Base-by-base conservation (phyloP, 495 filamentous ascomycete species). In the Penicillium cosmopolitanum region DNA sequence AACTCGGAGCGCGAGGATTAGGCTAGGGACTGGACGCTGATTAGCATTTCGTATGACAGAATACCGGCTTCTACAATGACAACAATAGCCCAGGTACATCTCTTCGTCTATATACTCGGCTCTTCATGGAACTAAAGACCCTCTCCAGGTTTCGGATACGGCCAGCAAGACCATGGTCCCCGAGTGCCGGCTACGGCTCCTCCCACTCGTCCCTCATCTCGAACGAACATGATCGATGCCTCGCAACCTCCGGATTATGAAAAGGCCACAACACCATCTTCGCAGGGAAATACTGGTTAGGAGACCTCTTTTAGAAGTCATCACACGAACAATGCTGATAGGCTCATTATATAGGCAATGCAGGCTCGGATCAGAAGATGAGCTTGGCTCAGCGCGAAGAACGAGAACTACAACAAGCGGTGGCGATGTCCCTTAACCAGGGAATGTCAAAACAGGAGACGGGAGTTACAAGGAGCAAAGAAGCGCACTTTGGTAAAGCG, bases 151-250 rank as follows among this genome's bases (percentile, higher is more conserved):
- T 87, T 87, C 64, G 76, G 80, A 46, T 84, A 85, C 54, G 79
- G 85, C 57, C 74, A 79, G 28, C 70, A 83, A 55, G 84, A 89
- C 57, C 73, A 71, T 38, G 68, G 75, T 5, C 68, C 75, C 12
- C 71, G 77, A 51, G 68, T 71, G 5, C 67, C 77, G 31, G 65
- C 76, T 21, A 79, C 81, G 36, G 71, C 75, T 40, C 83, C 86
- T 48, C 86, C 85, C 0, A 87, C 90, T 11, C 85, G 89, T 51
- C 89, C 89, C 48, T 88, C 89, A 1, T 91, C 89, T 8, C 73
- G 87, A 69, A 75, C 83, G 5, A 87, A 85, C 61, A 83, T 73
- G 18, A 65, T 70, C 28, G 73, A 79, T 43, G 60, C 64, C 35
- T 58, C 61, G 5, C 50, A 65, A 42, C 48, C 52, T 12, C 40